Evolutionary conservation across 768 basidiomycete species (phyloP), one percentile per base, ranked within the genome.

Genomic region (Mycena alexandri): DNA sequence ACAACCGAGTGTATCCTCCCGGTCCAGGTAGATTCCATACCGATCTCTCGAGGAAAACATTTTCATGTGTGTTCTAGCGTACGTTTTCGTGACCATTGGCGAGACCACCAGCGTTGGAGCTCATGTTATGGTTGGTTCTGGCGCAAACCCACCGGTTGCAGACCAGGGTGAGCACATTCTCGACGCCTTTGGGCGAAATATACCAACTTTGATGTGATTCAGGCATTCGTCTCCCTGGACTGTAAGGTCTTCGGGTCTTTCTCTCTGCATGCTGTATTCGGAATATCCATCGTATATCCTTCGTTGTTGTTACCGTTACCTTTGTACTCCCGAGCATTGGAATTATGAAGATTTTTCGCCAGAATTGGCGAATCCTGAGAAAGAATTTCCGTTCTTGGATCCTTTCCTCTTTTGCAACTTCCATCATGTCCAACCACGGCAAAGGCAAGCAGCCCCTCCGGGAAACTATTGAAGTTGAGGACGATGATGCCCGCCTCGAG

Each of bases 1-100:
- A 78, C 69, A 73, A 76, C 41, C 74, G 74, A 11, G 74, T 78
- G 22, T 79, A 64, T 66, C 77, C 79, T 21, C 75, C 77, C 0
- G 79, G 76, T 34, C 78, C 79, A 63, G 68, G 65, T 66, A 60
- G 8, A 55, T 17, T 19, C 47, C 43, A 14, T 13, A 11, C 41
- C 14, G 5, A 6, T 17, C 25, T 46, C 16, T 38, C 14, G 29
- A 29, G 6, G 29, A 8, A 25, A 1, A 22, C 38, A n/a, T n/a
- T n/a, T n/a, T 22, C 22, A n/a, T 41, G 16, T 17, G 21, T 29
- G 3, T 16, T 3, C 9, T 22, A 70, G 69, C 73, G 50, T 58
- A 68, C 68, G 44, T 77, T 38, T 70, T 75, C 75, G 66, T 81
- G 70, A 71, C 78, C 41, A 29, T 78, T 62, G 63, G 78, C 52